Evolutionary conservation across 805 yeast genomes (phyloP), one percentile per base, ranked within the genome.

Genomic region (Komagataella mondaviorum): DNA sequence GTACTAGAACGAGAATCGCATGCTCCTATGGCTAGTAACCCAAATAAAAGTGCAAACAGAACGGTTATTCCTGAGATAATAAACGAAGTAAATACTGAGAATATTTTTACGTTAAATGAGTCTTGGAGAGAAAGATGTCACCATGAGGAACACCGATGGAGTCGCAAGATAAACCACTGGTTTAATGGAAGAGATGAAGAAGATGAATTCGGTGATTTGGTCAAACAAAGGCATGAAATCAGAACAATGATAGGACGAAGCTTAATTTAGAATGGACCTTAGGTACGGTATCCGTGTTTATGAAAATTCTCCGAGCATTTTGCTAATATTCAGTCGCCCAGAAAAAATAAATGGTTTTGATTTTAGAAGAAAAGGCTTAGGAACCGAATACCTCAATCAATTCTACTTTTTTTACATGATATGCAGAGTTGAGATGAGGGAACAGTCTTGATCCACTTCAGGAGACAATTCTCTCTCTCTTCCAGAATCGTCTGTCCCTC

Each of bases 141-240:
- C 48, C 23, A 30, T 24, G 71, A 67, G 54, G 69, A 66, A 50
- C 44, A 30, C 22, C 60, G 69, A 50, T 67, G 71, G 71, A 36
- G 50, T 3, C 54, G 69, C 18, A 67, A 67, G 52, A 69, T 66
- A 16, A 59, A 63, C 3, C 64, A 62, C 51, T 67, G 71, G 71
- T 67, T 67, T 49, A 66, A 47, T 30, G 18, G 46, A 49, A 23
- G 51, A 24, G 48, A 44, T 49, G 44, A 18, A 46, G 45, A 49
- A 49, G 24, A 36, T 6, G 49, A 43, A 6, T 30, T 30, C 39
- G 46, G 22, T 45, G 22, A 17, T 20, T 45, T 20, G 17, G 14
- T 45, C 14, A 20, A 17, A 45, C 20, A 45, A 14, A n/a, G 22
- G 22, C 46, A 20, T 45, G 46, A 45, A 45, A 45, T 45, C 39